A percentile compares a stretch with the other conserved stretches of the same genome.
phyloP scores from a whole-genome alignment of 2,329 filamentous ascomycete genomes.

The Colletotrichum sublineola region DNA sequence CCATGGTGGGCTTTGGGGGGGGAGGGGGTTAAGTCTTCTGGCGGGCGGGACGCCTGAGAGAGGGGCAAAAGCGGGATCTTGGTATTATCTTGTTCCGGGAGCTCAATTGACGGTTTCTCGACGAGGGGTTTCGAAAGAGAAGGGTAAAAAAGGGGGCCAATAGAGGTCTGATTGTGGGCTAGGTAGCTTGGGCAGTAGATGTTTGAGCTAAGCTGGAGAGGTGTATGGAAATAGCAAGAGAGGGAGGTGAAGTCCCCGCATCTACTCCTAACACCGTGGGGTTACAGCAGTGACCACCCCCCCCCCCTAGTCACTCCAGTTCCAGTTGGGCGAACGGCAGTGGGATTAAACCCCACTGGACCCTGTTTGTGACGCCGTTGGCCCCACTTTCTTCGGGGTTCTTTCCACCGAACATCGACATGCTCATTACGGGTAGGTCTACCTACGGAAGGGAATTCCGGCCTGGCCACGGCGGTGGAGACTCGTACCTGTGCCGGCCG shows the following conservation, averaged over 20 bases:
- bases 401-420: constrained; percentile 37
- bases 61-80: background rate
- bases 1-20: constrained; percentile 43
- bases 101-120: background rate
- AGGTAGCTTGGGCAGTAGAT: background rate
- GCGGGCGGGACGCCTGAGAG: background rate
- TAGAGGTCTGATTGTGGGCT: background rate
- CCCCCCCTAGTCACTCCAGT: constrained; percentile 4
- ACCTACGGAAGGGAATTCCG: background rate
- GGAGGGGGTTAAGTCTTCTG: background rate
- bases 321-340: background rate
- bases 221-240: background rate
- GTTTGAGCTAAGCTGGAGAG: constrained; percentile 19
- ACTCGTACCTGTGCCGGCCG: background rate
- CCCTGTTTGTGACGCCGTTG: constrained; percentile 30
- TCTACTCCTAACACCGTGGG: constrained; percentile 31
- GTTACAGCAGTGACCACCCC: constrained; percentile 24
- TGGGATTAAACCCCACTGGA: constrained; percentile 2
- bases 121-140: background rate
- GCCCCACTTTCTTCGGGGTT: constrained; percentile 33
- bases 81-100: background rate
- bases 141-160: too few species aligned
- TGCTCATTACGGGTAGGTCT: background rate
- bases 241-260: constrained; percentile 37
- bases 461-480: background rate